Conservation (phyloP, 129 eudicot species). For the Rutidosis leptorrhynchoides region DNA sequence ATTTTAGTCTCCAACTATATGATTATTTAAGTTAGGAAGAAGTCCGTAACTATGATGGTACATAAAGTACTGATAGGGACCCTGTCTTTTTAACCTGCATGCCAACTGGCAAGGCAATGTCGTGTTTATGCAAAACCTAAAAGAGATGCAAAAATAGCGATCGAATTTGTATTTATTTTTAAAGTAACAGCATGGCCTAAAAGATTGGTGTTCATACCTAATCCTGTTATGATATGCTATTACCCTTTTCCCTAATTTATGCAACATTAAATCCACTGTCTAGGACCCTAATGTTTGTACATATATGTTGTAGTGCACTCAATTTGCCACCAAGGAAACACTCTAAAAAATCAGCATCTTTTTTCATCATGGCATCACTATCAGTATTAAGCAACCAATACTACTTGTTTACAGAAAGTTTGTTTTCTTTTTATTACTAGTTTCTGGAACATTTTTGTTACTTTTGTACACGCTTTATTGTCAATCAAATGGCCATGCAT, state of each 20-base stretch:
- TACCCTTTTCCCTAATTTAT: conserved; percentile 28
- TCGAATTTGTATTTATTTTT: conserved; percentile 16
- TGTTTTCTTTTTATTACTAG: conserved; percentile 23
- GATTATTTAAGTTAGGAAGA: conserved; percentile 18
- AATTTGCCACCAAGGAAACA: conserved; percentile 22
- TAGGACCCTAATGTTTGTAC: conserved; percentile 32
- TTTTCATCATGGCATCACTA: conserved; percentile 23
- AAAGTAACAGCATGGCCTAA: conserved; percentile 19
- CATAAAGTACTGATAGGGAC: conserved; percentile 10
- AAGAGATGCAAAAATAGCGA: background rate
- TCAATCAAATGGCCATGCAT: conserved; percentile 17
- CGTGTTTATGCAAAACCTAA: conserved; percentile 21
- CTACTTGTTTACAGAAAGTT: conserved; percentile 16
- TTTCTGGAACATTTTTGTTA: conserved; percentile 28
- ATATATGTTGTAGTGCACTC: conserved; percentile 19
- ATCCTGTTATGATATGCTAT: conserved; percentile 16
- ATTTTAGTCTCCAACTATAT: background rate
- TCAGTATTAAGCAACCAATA: conserved; percentile 27
- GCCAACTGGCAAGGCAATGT: too few species aligned
- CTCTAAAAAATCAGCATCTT: conserved; percentile 9
- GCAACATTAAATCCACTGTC: conserved; percentile 20
- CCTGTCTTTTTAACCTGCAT: background rate
- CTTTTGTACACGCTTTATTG: conserved; percentile 17
- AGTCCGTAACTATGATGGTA: conserved; percentile 16
- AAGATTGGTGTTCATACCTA: conserved; percentile 22